Conservation (phyloP, 1,284 basidiomycete species). For the Apiotrichum montevideense region DNA sequence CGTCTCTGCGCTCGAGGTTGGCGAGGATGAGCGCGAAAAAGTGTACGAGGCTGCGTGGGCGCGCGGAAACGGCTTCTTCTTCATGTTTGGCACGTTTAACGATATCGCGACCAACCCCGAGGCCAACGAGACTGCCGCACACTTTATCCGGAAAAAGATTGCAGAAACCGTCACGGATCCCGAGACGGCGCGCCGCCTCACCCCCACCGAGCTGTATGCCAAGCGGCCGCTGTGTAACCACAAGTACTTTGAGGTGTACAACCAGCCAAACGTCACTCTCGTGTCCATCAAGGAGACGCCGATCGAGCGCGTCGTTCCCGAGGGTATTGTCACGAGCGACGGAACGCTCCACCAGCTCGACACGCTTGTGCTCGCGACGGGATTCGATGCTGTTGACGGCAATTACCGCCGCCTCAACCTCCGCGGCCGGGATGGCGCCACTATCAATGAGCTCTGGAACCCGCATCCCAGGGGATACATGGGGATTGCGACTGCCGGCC, state of each 20-base stretch:
- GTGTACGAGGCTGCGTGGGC: constrained; percentile 9
- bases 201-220: constrained; percentile 7
- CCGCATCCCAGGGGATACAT: constrained; percentile 5
- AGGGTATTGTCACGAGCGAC: constrained; percentile 8
- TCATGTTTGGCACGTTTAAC: constrained; percentile 14
- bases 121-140: constrained; percentile 9
- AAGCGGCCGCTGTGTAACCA: constrained; percentile 11
- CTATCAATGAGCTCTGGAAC: constrained; percentile 10
- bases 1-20: not conserved
- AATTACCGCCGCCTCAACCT: constrained; percentile 11
- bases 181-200: constrained; percentile 8
- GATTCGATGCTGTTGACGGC: constrained; percentile 14
- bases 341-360: constrained; percentile 8
- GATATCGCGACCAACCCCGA: constrained; percentile 4
- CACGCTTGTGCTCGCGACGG: constrained; percentile 11
- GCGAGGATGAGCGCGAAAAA: constrained; percentile 3
- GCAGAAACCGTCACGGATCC: constrained; percentile 7
- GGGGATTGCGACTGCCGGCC: constrained; percentile 6
- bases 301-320: not conserved
- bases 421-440: constrained; percentile 1
- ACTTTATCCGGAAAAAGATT: constrained; percentile 13
- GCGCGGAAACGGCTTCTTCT: constrained; percentile 11
- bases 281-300: constrained; percentile 9
- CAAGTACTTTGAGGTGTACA: constrained; percentile 14
- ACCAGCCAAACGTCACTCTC: constrained; percentile 11